phyloP scores from a whole-genome alignment of 257 asterid species.

The Ocimum tenuiflorum region DNA sequence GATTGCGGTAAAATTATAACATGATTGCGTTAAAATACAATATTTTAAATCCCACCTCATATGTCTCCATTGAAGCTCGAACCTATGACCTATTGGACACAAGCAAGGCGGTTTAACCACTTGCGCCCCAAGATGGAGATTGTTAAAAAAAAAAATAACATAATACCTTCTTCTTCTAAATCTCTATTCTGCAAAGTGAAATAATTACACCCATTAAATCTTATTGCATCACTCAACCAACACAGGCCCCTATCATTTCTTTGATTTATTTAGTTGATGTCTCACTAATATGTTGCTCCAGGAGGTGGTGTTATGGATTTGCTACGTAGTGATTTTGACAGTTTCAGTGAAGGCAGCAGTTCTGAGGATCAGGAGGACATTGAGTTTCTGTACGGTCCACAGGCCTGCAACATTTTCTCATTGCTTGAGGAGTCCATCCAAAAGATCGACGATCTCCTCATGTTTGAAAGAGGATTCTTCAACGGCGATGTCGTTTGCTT shows the following conservation, averaged over 20 bases:
- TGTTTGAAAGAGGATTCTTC: slow-evolving; percentile 63
- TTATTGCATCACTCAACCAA: neutral
- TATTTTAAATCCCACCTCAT: too few relatives aligned
- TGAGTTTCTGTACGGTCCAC: slow-evolving; percentile 64
- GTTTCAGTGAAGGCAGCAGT: slow-evolving; percentile 73
- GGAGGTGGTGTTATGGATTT: slow-evolving; percentile 53
- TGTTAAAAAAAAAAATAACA: too few relatives aligned
- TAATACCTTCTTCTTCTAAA: too few relatives aligned
- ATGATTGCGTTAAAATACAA: too few relatives aligned
- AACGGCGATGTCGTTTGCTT: slow-evolving; percentile 69
- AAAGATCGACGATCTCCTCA: slow-evolving; percentile 78
- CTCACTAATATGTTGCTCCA: slow-evolving; percentile 16
- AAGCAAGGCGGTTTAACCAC: too few relatives aligned
- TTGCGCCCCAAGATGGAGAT: too few relatives aligned
- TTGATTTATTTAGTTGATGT: slow-evolving; percentile 4
- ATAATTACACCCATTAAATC: neutral
- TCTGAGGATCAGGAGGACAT: slow-evolving; percentile 78
- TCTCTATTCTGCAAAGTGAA: neutral
- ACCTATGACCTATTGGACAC: too few relatives aligned
- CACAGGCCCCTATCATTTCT: neutral
- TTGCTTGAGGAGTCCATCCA: slow-evolving; percentile 74
- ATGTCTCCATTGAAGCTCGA: too few relatives aligned
- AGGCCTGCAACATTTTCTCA: slow-evolving; percentile 68
- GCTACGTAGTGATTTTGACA: slow-evolving; percentile 52
- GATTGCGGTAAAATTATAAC: too few relatives aligned